Conservation (phyloP, 2,329 filamentous ascomycete genomes). For the Colletotrichum chlorophyti region DNA sequence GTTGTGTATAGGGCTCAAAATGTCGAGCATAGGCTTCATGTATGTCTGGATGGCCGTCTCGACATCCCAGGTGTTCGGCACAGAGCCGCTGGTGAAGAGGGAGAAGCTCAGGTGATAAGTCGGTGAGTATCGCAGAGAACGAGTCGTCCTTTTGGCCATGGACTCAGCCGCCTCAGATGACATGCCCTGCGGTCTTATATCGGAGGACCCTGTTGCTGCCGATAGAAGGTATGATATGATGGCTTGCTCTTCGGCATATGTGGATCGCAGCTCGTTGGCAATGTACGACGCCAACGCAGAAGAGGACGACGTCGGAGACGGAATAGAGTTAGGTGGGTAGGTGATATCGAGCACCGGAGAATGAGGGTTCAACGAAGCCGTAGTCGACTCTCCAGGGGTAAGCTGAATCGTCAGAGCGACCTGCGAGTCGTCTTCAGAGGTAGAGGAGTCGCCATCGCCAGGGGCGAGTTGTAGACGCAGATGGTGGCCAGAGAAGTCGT, state of each 20-base stretch:
- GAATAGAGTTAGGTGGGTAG: constrained; percentile 74
- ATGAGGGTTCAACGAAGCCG: constrained; percentile 72
- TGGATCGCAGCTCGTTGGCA: constrained; percentile 75
- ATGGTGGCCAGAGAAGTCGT: constrained; percentile 85
- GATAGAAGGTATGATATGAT: constrained; percentile 80
- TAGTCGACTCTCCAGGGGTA: constrained; percentile 65
- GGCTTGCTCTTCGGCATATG: constrained; percentile 89
- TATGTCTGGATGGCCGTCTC: constrained; percentile 81
- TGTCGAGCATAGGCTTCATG: constrained; percentile 80
- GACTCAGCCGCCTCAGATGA: constrained; percentile 60
- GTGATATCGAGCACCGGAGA: constrained; percentile 77
- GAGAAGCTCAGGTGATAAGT: constrained; percentile 97
- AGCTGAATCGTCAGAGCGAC: constrained; percentile 76
- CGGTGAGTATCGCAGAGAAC: constrained; percentile 88
- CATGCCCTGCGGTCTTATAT: constrained; percentile 52
- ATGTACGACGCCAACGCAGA: constrained; percentile 79
- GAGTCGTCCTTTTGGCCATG: constrained; percentile 75
- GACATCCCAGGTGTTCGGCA: constrained; percentile 90
- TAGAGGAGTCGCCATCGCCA: constrained; percentile 36
- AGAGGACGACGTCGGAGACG: constrained; percentile 71
- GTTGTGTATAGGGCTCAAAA: constrained; percentile 84
- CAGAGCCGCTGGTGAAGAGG: constrained; percentile 80
- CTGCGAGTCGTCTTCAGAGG: constrained; percentile 49
- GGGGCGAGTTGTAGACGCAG: constrained; percentile 72
- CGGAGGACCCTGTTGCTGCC: constrained; percentile 59